A percentile compares a stretch with the other conserved stretches of the same genome.
phyloP scores from a whole-genome alignment of 1,284 basidiomycete species.

The Pholiota adiposa region DNA sequence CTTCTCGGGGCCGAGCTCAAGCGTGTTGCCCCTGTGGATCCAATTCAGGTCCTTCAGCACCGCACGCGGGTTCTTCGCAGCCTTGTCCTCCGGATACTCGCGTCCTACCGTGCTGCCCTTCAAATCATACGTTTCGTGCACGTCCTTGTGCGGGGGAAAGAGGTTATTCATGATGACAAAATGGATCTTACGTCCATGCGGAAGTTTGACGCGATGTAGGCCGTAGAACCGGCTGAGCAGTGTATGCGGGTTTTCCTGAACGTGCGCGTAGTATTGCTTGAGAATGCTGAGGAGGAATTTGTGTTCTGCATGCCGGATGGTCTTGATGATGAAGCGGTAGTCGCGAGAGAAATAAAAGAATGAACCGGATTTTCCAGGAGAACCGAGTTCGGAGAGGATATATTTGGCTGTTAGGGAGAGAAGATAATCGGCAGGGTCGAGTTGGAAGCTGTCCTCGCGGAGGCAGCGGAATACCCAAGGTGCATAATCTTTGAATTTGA shows the following conservation, averaged over 20 bases:
- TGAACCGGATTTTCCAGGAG: slow-evolving; percentile 96
- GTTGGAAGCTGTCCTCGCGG: slow-evolving; percentile 91
- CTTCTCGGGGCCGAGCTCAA: slow-evolving; percentile 96
- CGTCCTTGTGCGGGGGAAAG: slow-evolving; percentile 95
- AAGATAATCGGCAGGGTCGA: slow-evolving; percentile 97
- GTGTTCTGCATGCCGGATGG: slow-evolving; percentile 94
- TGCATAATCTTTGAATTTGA: slow-evolving; percentile 99
- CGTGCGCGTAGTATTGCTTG: slow-evolving; percentile 86
- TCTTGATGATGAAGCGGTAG: slow-evolving; percentile 99
- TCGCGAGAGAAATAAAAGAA: slow-evolving; percentile 99
- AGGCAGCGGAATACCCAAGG: slow-evolving; percentile 97
- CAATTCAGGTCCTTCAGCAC: slow-evolving; percentile 97
- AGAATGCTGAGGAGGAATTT: slow-evolving; percentile 90
- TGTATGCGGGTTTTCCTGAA: slow-evolving; percentile 93
- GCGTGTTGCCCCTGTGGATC: slow-evolving; percentile 79
- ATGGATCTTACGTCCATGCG: slow-evolving; percentile 93
- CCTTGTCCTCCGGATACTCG: slow-evolving; percentile 87
- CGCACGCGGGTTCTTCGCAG: slow-evolving; percentile 77
- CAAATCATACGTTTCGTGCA: slow-evolving; percentile 97
- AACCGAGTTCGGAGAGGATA: slow-evolving; percentile 97
- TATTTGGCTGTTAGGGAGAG: slow-evolving; percentile 96
- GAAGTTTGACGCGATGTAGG: slow-evolving; percentile 95
- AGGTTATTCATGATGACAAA: slow-evolving; percentile 99
- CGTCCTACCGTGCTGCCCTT: slow-evolving; percentile 95
- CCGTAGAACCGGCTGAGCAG: slow-evolving; percentile 95